Base-by-base conservation (phyloP, 1,284 basidiomycete genomes). In the Moesziomyces sp. region DNA sequence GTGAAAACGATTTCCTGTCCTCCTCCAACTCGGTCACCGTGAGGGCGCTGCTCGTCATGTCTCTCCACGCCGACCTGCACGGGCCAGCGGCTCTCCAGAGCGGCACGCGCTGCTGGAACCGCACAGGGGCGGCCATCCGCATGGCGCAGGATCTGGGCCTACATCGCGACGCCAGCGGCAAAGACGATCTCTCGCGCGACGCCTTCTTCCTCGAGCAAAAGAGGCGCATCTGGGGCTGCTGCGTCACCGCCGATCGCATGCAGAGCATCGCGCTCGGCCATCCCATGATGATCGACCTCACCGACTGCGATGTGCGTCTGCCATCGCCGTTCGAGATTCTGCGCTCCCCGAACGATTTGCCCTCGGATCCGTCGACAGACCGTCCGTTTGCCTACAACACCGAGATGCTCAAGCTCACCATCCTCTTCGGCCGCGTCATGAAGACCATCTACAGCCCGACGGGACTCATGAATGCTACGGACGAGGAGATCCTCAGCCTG, bases 1-100 rank as follows among this genome's bases (percentile, higher is more conserved):
- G 93, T 84, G 88, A 89, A 47, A 93, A 96, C 63, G 95, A 98
- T 83, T 90, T 97, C 43, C 86, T 97, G 62, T 93, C 92, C 56
- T 93, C 91, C 49, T 90, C 93, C 34, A 90, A 90, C 46, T 89
- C 95, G 64, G 89, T 90, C 64, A 94, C 97, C 77, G 91, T 98
- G 23, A 94, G 97, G 84, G 90, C 93, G 2, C 85, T 98, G 63
- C 87, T 98, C 68, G 91, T 95, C 72, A 84, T 94, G 77, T 89
- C 90, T 81, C 90, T 93, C 90, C 89, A 89, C 56, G 90, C 83
- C 51, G 86, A 87, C 60, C 80, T 86, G 10, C 87, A 85, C 63
- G 82, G 83, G 45, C 77, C 77, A 9, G 79, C 77, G 2, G 81
- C 83, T n/a, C 59, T 82, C 19, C 84, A 83, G 57, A 75, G 73